Evolutionary conservation across 179 eudicot genomes (phyloP).

Genomic region (Corrigiola litoralis): DNA sequence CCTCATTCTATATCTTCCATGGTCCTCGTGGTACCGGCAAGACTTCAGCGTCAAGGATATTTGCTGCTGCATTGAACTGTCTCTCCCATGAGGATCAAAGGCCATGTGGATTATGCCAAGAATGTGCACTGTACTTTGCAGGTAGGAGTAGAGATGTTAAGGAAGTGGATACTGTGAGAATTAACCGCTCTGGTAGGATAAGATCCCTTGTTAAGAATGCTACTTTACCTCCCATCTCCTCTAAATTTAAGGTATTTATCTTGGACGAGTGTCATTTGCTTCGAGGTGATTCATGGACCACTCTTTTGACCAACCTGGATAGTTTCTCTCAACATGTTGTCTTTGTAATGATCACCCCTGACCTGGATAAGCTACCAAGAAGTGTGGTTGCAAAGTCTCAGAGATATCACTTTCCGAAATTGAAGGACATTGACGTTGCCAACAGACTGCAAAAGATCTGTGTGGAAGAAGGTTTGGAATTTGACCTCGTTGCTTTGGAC

Average conservation of each 20-base stretch:
- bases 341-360: constrained; percentile 79
- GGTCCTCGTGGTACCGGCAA: constrained; percentile 98
- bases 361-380: constrained; percentile 71
- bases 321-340: constrained; percentile 58
- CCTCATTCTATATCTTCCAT: constrained; percentile 69
- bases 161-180: constrained; percentile 79
- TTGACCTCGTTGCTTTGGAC: constrained; percentile 69
- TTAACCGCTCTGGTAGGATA: constrained; percentile 50
- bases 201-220: constrained; percentile 60
- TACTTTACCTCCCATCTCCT: constrained; percentile 59
- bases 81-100: constrained; percentile 46
- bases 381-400: constrained; percentile 58
- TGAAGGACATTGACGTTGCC: constrained; percentile 58
- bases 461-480: constrained; percentile 70
- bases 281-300: constrained; percentile 62
- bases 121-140: constrained; percentile 63
- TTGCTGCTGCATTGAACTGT: constrained; percentile 94
- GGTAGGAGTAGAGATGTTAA: constrained; percentile 81
- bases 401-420: constrained; percentile 62
- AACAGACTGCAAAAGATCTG: constrained; percentile 57
- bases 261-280: constrained; percentile 89
- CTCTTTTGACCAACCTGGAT: constrained; percentile 49
- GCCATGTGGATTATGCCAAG: constrained; percentile 85
- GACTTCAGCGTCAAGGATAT: constrained; percentile 76
- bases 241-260: constrained; percentile 73